Percentiles rank a stretch among this genome's conserved stretches.
Conservation (phyloP, 768 basidiomycete species). For the Xerocomus potaroensis region DNA sequence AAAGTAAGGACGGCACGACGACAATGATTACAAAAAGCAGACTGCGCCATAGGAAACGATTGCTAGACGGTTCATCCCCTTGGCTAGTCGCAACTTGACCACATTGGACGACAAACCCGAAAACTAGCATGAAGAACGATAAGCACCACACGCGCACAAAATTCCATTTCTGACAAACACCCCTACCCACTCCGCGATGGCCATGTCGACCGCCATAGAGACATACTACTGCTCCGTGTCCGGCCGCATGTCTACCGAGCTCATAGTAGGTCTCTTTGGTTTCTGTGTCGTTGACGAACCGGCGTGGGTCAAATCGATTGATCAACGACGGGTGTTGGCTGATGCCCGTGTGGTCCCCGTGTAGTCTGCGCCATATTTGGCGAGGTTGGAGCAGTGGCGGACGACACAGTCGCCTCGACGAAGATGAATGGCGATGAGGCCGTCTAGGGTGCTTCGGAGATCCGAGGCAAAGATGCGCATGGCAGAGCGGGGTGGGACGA, state of each 20-base stretch:
- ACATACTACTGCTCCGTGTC: constrained; percentile 46
- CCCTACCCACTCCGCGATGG: constrained; percentile 51
- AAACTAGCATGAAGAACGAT: no score
- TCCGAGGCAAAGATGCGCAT: constrained; percentile 11
- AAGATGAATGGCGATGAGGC: constrained; percentile 52
- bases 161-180: constrained; percentile 60
- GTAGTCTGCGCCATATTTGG: constrained; percentile 39
- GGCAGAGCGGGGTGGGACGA: constrained; percentile 35
- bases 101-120: constrained; percentile 48
- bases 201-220: constrained; percentile 56
- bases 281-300: constrained; percentile 3
- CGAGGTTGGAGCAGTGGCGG: constrained; percentile 53
- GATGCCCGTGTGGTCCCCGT: no score
- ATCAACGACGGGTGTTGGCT: constrained; percentile 38
- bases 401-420: constrained; percentile 56
- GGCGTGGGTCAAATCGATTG: constrained; percentile 38
- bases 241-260: constrained; percentile 38
- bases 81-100: constrained; percentile 43
- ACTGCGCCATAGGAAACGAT: constrained; percentile 37
- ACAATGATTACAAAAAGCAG: not conserved
- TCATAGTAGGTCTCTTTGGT: constrained; percentile 21
- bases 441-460: constrained; percentile 30
- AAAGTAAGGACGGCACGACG: no score
- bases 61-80: constrained; percentile 38
- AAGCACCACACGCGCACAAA: no score